Evolutionary conservation across 2,329 filamentous ascomycete species (phyloP).

Genomic region (Allantophomopsis lycopodina): DNA sequence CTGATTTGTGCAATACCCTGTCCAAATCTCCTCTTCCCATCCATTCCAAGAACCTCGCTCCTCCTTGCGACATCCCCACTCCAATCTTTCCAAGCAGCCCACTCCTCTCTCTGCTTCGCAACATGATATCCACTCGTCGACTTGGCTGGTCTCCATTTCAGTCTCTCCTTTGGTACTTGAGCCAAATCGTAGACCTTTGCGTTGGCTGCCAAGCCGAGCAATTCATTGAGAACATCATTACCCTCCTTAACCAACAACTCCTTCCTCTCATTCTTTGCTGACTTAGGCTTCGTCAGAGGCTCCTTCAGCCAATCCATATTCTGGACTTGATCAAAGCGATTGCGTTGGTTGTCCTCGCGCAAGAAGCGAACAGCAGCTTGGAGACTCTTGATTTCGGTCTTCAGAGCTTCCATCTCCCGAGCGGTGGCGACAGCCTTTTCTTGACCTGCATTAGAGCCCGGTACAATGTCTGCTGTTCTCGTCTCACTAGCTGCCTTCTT

Average conservation of each 20-base stretch:
- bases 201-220: constrained; percentile 44
- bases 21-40: constrained; percentile 10
- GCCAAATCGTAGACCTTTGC: constrained; percentile 47
- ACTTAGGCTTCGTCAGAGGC: constrained; percentile 33
- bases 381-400: constrained; percentile 50
- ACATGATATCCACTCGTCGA: constrained; percentile 53
- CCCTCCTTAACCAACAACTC: constrained; percentile 44
- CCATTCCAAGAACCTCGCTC: constrained; percentile 10
- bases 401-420: constrained; percentile 59
- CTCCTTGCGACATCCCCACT: constrained; percentile 28
- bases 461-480: constrained; percentile 31
- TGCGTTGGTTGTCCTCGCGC: constrained; percentile 50
- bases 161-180: constrained; percentile 39
- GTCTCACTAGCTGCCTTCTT: constrained; percentile 55
- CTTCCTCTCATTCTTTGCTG: constrained; percentile 32
- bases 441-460: constrained; percentile 40
- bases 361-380: constrained; percentile 55
- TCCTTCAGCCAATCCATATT: constrained; percentile 48
- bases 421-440: constrained; percentile 57
- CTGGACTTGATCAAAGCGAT: constrained; percentile 40
- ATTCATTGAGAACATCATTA: constrained; percentile 47
- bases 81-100: constrained; percentile 47
- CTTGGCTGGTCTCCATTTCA: constrained; percentile 52
- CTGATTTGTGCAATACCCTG: constrained; percentile 13
- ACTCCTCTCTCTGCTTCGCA: constrained; percentile 51